phyloP scores from a whole-genome alignment of 192 early-diverging fungal species.

The Paraglomus occultum region DNA sequence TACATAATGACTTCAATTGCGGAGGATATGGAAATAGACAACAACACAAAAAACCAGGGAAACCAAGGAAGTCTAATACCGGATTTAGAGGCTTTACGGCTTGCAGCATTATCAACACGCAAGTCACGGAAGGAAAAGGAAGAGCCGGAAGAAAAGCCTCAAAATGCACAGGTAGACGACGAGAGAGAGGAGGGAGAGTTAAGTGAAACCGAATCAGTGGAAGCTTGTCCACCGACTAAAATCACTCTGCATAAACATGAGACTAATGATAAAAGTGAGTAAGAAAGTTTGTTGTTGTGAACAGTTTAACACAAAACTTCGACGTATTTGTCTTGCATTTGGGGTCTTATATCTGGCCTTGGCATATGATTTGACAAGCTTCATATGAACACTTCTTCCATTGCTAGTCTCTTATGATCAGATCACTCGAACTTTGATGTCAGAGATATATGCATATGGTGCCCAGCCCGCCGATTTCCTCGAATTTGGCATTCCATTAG shows the following conservation, averaged over 20 bases:
- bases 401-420: neutral
- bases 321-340: too few relatives aligned
- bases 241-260: neutral
- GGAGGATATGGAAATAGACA: too few relatives aligned
- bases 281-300: too few relatives aligned
- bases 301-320: too few relatives aligned
- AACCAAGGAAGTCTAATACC: neutral
- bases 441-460: neutral
- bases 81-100: neutral
- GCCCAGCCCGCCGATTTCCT: neutral
- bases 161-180: neutral
- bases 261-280: too few relatives aligned
- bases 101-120: constrained; percentile 1
- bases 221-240: neutral
- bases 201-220: neutral
- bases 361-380: too few relatives aligned
- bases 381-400: too few relatives aligned
- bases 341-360: too few relatives aligned
- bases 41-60: too few relatives aligned
- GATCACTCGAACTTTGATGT: neutral
- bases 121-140: constrained; percentile 1
- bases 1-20: too few relatives aligned
- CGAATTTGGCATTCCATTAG: neutral
- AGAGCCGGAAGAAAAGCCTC: neutral
- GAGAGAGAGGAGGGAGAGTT: constrained; percentile 11